Conservation (phyloP, 2,329 filamentous ascomycete species). For the Aurifilum marmelostoma region DNA sequence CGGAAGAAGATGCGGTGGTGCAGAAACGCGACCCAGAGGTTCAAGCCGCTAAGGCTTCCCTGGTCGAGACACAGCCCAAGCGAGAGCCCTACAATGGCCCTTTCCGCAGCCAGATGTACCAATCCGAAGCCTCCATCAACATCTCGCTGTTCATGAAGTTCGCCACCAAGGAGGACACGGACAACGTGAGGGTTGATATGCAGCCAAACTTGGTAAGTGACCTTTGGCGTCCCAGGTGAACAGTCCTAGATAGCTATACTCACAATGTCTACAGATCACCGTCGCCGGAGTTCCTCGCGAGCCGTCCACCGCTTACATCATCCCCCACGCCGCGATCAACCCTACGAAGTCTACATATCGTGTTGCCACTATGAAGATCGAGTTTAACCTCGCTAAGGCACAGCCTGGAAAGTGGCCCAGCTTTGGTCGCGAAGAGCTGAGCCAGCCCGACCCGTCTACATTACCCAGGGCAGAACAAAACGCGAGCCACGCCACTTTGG, state of each 20-base stretch:
- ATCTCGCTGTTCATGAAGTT: slow-evolving; percentile 47
- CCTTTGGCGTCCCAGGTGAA: not conserved
- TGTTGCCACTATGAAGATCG: slow-evolving; percentile 40
- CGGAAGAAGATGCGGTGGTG: slow-evolving; percentile 33
- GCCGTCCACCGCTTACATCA: slow-evolving; percentile 21
- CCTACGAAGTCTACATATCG: slow-evolving; percentile 32
- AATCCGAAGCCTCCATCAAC: slow-evolving; percentile 42
- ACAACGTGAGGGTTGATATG: slow-evolving; percentile 30
- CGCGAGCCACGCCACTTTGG: not conserved
- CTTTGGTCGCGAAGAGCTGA: slow-evolving; percentile 37
- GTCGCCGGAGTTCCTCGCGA: slow-evolving; percentile 20
- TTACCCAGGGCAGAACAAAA: not conserved
- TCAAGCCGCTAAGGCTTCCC: slow-evolving; percentile 17
- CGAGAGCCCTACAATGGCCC: slow-evolving; percentile 15
- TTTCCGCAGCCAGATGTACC: slow-evolving; percentile 47
- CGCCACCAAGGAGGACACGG: slow-evolving; percentile 35
- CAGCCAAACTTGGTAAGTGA: slow-evolving; percentile 19
- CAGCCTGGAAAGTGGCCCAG: slow-evolving; percentile 37
- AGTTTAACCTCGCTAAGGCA: slow-evolving; percentile 39
- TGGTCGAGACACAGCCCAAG: not conserved
- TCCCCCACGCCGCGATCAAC: slow-evolving; percentile 35
- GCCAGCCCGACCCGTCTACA: slow-evolving; percentile 1
- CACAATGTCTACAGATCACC: slow-evolving; percentile 10
- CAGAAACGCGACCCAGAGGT: slow-evolving; percentile 4
- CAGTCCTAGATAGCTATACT: not conserved